phyloP scores from a whole-genome alignment of 768 basidiomycete species.

The Termitomyces sp. region DNA sequence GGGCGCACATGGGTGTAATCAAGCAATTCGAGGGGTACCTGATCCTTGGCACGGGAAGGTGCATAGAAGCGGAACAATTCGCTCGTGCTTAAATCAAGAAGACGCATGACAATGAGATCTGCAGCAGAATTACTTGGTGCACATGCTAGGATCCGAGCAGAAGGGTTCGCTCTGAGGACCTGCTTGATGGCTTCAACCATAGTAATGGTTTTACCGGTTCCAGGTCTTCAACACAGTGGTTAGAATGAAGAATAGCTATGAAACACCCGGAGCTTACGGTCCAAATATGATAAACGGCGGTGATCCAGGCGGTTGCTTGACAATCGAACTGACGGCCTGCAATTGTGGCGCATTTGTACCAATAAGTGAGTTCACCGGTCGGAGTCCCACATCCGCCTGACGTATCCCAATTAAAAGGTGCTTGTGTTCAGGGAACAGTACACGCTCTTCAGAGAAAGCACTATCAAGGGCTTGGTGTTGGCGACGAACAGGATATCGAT shows the following conservation, averaged over 20 bases:
- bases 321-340: slow-evolving; percentile 46
- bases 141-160: slow-evolving; percentile 50
- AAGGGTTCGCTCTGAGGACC: slow-evolving; percentile 34
- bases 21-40: slow-evolving; percentile 42
- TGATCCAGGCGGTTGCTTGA: slow-evolving; percentile 38
- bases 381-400: slow-evolving; percentile 13
- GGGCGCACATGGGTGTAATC: slow-evolving; percentile 29
- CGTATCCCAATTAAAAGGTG: slow-evolving; percentile 22
- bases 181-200: slow-evolving; percentile 59
- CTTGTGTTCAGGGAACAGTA: slow-evolving; percentile 44
- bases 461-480: slow-evolving; percentile 58
- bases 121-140: slow-evolving; percentile 68
- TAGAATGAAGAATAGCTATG: neutral
- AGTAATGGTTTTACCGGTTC: slow-evolving; percentile 68
- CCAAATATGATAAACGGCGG: slow-evolving; percentile 61
- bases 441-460: slow-evolving; percentile 37
- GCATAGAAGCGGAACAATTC: slow-evolving; percentile 57
- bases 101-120: slow-evolving; percentile 50
- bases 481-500: slow-evolving; percentile 50
- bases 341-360: slow-evolving; percentile 43
- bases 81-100: slow-evolving; percentile 28
- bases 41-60: slow-evolving; percentile 39
- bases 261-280: slow-evolving; percentile 39
- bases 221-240: slow-evolving; percentile 36
- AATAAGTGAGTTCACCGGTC: slow-evolving; percentile 40